phyloP scores from a whole-genome alignment of 345 rosid genomes.

The Camelina sativa region DNA sequence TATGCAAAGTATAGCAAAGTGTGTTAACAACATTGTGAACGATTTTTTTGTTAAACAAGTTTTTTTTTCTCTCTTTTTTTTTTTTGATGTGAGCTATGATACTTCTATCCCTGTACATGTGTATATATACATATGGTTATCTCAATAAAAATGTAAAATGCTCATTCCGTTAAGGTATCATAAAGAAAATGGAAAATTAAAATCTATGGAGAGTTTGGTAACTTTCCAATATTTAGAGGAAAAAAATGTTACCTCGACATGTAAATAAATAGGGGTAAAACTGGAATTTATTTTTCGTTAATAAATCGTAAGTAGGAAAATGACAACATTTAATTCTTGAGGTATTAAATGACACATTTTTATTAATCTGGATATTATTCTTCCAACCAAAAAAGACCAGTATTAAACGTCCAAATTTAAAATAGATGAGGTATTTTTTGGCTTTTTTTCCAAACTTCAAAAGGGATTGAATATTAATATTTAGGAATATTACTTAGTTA shows the following conservation, averaged over 20 bases:
- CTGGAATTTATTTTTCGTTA: too few species aligned
- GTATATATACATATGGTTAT: not conserved
- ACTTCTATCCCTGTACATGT: not conserved
- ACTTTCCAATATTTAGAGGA: not conserved
- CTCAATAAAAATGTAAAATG: not conserved
- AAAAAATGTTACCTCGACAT: too few species aligned
- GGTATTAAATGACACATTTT: too few species aligned
- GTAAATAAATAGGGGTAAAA: too few species aligned
- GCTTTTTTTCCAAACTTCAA: not conserved
- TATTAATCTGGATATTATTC: too few species aligned
- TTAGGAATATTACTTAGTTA: too few species aligned
- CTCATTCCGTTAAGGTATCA: not conserved
- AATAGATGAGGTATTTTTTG: too few species aligned
- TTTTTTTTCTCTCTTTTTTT: not conserved
- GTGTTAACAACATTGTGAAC: not conserved
- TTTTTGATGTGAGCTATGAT: not conserved
- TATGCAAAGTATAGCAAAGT: slow-evolving; percentile 9
- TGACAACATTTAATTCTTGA: too few species aligned
- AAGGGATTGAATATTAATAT: too few species aligned
- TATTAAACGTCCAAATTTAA: too few species aligned
- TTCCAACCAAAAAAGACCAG: too few species aligned
- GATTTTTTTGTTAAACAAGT: not conserved
- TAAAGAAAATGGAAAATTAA: not conserved
- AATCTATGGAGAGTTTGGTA: not conserved
- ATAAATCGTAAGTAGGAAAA: too few species aligned